Percentiles rank a stretch among this genome's conserved stretches.
Evolutionary conservation across 1,284 basidiomycete genomes (phyloP).

Genomic region (Prillingera fragicola): DNA sequence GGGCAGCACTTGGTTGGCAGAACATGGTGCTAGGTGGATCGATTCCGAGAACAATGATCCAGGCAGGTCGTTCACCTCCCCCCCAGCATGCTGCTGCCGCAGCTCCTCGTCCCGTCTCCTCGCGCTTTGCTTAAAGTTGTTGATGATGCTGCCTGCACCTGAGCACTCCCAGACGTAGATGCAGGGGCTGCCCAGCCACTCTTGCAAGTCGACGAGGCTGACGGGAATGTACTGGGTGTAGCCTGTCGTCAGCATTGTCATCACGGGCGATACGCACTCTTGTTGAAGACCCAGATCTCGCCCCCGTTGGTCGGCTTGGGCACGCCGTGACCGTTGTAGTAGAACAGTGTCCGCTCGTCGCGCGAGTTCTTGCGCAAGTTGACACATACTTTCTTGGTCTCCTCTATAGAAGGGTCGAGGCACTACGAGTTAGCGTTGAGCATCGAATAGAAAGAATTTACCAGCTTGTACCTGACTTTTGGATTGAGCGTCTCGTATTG

Average conservation of each 20-base stretch:
- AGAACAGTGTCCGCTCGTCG: constrained; percentile 90
- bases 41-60: constrained; percentile 72
- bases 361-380: constrained; percentile 81
- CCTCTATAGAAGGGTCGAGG: constrained; percentile 91
- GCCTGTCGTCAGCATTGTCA: constrained; percentile 36
- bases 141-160: constrained; percentile 85
- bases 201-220: constrained; percentile 84
- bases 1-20: constrained; percentile 83
- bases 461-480: constrained; percentile 83
- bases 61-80: constrained; percentile 52
- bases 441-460: constrained; percentile 18
- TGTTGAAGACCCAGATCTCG: constrained; percentile 98
- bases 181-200: constrained; percentile 86
- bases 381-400: constrained; percentile 83
- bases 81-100: constrained; percentile 23
- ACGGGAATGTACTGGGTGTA: constrained; percentile 99
- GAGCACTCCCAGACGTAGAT: constrained; percentile 99
- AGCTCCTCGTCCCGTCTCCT: constrained; percentile 75
- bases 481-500: constrained; percentile 86
- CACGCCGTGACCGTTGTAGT: constrained; percentile 98
- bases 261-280: constrained; percentile 49
- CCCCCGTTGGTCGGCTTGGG: constrained; percentile 94
- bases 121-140: constrained; percentile 84
- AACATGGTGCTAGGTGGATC: constrained; percentile 92
- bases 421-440: constrained; percentile 52